Evolutionary conservation across 2,329 filamentous ascomycete species (phyloP).

Genomic region (Onygenales sp.): DNA sequence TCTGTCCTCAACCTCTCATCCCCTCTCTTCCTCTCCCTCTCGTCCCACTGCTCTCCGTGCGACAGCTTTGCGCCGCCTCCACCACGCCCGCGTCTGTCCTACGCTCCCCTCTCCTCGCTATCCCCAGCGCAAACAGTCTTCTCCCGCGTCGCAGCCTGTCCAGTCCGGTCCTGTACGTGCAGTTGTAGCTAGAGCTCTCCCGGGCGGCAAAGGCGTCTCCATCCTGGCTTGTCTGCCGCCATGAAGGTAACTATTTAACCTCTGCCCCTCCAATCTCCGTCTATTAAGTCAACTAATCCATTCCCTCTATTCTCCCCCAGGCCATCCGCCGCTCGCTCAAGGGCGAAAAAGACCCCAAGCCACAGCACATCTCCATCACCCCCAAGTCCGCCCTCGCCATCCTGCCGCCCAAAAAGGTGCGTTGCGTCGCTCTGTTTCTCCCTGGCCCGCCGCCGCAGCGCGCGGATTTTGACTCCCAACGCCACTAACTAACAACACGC

Average conservation of each 20-base stretch:
- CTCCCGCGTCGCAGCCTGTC: no score
- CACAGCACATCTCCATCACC: conserved; percentile 64
- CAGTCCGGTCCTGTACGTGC: no score
- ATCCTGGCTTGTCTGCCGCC: conserved; percentile 5
- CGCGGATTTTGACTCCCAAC: conserved; percentile 3
- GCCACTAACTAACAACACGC: background rate
- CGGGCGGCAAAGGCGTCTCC: background rate
- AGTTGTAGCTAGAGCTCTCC: no score
- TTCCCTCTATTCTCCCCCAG: conserved; percentile 31
- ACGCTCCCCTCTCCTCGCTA: no score
- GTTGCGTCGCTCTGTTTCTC: conserved; percentile 22
- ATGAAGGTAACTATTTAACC: conserved; percentile 16
- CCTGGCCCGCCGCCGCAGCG: background rate
- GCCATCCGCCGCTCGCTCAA: conserved; percentile 82
- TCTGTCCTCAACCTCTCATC: no score
- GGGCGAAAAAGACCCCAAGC: conserved; percentile 66
- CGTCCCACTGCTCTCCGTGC: no score
- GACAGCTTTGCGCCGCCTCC: no score
- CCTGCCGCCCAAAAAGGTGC: conserved; percentile 84
- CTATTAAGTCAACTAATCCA: background rate
- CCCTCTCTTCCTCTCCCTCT: no score
- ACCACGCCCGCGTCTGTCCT: no score
- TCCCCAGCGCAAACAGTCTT: no score
- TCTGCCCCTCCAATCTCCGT: background rate
- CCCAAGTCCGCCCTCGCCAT: conserved; percentile 83